Conservation (phyloP, 1,284 basidiomycete species). For the Melampsora abietis-canadensis region DNA sequence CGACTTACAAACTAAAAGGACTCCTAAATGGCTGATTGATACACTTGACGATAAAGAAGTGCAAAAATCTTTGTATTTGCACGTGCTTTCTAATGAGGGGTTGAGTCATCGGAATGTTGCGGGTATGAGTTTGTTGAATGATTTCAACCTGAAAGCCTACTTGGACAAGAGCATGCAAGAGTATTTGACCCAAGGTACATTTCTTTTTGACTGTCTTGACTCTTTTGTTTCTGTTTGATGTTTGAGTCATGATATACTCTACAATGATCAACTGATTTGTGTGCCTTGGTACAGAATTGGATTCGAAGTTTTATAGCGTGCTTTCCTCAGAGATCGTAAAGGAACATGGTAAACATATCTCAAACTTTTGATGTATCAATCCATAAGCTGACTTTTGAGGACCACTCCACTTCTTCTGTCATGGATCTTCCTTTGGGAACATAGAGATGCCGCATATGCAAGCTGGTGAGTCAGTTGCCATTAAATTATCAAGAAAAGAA, state of each 20-base stretch:
- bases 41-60: neutral
- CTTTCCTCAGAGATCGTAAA: neutral
- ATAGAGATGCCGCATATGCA: neutral
- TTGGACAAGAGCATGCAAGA: neutral
- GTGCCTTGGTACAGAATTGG: neutral
- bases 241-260: neutral
- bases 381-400: too few species aligned
- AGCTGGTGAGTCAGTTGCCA: neutral
- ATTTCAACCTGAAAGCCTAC: neutral
- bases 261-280: neutral
- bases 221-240: neutral
- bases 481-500: too few species aligned
- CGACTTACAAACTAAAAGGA: neutral
- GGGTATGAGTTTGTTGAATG: neutral
- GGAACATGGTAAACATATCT: neutral
- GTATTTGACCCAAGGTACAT: neutral
- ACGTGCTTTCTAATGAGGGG: conserved; percentile 2
- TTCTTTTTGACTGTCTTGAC: neutral
- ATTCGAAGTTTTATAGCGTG: neutral
- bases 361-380: too few species aligned
- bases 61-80: neutral
- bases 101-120: conserved; percentile 3
- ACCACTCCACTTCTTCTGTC: too few species aligned
- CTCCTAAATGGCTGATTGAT: neutral
- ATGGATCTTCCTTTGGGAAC: neutral